A percentile compares a stretch with the other conserved stretches of the same genome.
These are phyloP conservation scores for Punica granatum DNA, from an alignment of 345 rosid species.

Conservation along the genomic window DNA sequence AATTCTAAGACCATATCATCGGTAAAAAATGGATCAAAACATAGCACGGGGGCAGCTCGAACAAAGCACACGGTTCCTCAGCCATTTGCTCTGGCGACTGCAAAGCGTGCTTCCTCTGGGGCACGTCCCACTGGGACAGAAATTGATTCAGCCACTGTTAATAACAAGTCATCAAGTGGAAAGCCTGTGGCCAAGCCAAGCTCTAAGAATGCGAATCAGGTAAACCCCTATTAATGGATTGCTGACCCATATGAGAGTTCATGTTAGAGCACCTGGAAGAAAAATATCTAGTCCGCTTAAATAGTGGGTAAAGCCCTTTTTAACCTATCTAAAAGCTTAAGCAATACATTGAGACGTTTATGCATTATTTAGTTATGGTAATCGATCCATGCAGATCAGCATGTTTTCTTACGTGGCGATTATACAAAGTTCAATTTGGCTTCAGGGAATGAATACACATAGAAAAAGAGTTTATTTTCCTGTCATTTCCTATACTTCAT, in stretches of 20 bases:
- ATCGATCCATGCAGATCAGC: not conserved
- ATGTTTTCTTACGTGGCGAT: not conserved
- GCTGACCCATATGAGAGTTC: not conserved
- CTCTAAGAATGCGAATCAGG: not conserved
- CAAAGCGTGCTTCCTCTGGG: constrained; percentile 27
- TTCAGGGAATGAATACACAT: not conserved
- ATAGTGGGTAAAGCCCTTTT: not conserved
- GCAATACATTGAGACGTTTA: not conserved
- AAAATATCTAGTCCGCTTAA: not conserved
- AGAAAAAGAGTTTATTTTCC: not conserved
- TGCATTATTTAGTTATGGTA: not conserved
- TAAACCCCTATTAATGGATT: not conserved
- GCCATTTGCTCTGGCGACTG: constrained; percentile 47
- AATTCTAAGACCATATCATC: constrained; percentile 24
- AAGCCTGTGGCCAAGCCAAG: constrained; percentile 1
- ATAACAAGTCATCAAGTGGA: constrained; percentile 1
- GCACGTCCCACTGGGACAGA: constrained; percentile 8
- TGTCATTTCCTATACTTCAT: not conserved
- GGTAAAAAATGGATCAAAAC: constrained; percentile 14
- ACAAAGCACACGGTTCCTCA: constrained; percentile 29
- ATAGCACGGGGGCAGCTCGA: constrained; percentile 14
- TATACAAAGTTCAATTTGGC: not conserved
- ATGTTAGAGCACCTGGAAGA: not conserved
- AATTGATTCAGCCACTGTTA: not conserved
- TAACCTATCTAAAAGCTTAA: too few species aligned